Base-by-base conservation (phyloP, 129 eudicot species). In the Artemisia annua region DNA sequence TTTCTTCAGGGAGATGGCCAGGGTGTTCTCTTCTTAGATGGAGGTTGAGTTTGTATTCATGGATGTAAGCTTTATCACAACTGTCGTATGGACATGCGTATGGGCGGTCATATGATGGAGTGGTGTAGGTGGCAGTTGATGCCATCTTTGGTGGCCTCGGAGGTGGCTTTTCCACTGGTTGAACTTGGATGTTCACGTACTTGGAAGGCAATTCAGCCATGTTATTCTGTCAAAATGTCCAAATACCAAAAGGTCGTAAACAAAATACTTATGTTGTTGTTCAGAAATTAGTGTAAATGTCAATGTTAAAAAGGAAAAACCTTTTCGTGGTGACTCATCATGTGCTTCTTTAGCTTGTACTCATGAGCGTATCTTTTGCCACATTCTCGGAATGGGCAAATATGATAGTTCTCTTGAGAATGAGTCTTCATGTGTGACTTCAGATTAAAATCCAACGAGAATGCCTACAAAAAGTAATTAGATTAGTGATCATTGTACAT, bases 351-450 rank as follows among this genome's bases (percentile, higher is more conserved):
- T 22, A 93, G 90, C 81, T 93, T 93, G 80, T 93, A 93, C 64
- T 93, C 98, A 73, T 93, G 98, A 56, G 98, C 97, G 72, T 89
- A 93, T 80, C 98, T 83, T 78, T 93, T 93, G 74, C 96, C 97
- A 74, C 98, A 93, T 72, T 93, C 98, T 76, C 89, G 86, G 78
- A 84, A 87, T 4, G 97, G 98, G 80, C 98, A 93, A 51, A 84
- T 82, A 71, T 93, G 97, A 74, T 93, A 93, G 66, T 93, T 93
- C 77, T 90, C 97, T 80, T 93, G 98, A 32, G 98, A 89, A 84
- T 93, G 98, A 5, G 98, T 93, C 77, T 87, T 93, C 97, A 93
- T 93, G 73, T 93, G 97, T 48, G 98, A 89, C 81, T 95, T 87
- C 51, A 89, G 67, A 79, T 93, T 93, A 71, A 93, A 93, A 86